Conservation (phyloP, 129 eudicot species). For the Flaveria robusta region DNA sequence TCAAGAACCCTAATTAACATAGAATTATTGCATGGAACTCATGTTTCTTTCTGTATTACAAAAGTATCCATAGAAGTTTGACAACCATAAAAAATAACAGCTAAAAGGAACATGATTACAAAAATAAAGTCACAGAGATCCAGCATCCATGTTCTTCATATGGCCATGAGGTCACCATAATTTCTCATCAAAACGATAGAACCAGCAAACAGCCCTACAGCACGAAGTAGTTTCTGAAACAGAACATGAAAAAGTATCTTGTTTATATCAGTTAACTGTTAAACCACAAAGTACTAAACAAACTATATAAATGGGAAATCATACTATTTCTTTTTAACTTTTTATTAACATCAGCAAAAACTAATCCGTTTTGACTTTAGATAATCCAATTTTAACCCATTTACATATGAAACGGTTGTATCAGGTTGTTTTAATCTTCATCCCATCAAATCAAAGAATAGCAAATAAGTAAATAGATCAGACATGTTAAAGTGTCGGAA, state of each 20-base stretch:
- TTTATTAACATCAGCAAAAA: not conserved
- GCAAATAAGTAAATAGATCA: not conserved
- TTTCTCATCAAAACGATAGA: constrained; percentile 52
- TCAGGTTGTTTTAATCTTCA: not conserved
- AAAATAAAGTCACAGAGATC: not conserved
- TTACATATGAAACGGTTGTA: not conserved
- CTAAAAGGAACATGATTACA: not conserved
- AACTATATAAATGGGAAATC: not conserved
- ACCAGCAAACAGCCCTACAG: constrained; percentile 51
- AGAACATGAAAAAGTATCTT: not conserved
- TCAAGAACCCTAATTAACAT: constrained; percentile 8
- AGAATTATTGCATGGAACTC: constrained; percentile 21
- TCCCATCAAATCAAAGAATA: not conserved
- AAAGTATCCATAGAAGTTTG: constrained; percentile 2
- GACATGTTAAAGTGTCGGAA: not conserved
- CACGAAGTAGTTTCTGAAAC: constrained; percentile 52
- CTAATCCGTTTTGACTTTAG: not conserved
- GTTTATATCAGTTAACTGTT: not conserved
- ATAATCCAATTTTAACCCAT: not conserved
- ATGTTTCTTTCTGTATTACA: not conserved
- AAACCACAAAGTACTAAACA: not conserved
- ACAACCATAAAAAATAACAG: not conserved
- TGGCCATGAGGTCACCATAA: constrained; percentile 53
- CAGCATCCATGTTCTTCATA: constrained; percentile 25
- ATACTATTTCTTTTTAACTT: not conserved